Conservation (phyloP, 2,329 filamentous ascomycete species). For the Dactylellina leptospora region DNA sequence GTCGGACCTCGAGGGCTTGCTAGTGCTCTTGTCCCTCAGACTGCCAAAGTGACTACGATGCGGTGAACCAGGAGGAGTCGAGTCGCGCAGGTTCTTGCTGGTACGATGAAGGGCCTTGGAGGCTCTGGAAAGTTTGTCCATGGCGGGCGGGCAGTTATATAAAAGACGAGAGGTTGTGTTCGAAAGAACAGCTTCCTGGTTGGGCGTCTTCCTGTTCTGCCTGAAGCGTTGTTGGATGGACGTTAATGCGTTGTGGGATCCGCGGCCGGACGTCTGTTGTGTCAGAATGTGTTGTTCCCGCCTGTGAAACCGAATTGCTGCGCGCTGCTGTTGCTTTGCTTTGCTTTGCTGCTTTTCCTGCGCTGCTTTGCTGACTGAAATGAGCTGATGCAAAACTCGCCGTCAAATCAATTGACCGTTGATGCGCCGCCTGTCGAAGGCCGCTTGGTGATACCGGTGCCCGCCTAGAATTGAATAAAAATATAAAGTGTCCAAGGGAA, state of each 20-base stretch:
- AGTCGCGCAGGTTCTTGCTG: conserved; percentile 49
- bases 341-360: too few species aligned
- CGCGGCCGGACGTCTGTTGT: conserved; percentile 10
- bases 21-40: conserved; percentile 1
- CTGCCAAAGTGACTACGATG: conserved; percentile 31
- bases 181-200: conserved; percentile 38
- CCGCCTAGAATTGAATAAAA: conserved; percentile 28
- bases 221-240: background rate
- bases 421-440: conserved; percentile 42
- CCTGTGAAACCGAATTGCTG: conserved; percentile 41
- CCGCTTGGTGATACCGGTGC: conserved; percentile 5
- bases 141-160: background rate
- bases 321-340: too few species aligned
- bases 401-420: conserved; percentile 45
- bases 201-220: background rate
- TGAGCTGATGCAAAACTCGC: conserved; percentile 15
- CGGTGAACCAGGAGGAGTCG: conserved; percentile 37
- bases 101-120: conserved; percentile 44
- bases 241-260: conserved; percentile 33
- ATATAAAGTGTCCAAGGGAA: background rate
- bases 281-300: conserved; percentile 44
- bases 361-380: too few species aligned
- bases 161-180: conserved; percentile 5
- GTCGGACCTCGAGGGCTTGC: conserved; percentile 17
- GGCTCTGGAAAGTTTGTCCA: conserved; percentile 47